Percentiles rank a stretch among this genome's conserved stretches.
Evolutionary conservation across 345 rosid species (phyloP).

Genomic region (Noccaea caerulescens): DNA sequence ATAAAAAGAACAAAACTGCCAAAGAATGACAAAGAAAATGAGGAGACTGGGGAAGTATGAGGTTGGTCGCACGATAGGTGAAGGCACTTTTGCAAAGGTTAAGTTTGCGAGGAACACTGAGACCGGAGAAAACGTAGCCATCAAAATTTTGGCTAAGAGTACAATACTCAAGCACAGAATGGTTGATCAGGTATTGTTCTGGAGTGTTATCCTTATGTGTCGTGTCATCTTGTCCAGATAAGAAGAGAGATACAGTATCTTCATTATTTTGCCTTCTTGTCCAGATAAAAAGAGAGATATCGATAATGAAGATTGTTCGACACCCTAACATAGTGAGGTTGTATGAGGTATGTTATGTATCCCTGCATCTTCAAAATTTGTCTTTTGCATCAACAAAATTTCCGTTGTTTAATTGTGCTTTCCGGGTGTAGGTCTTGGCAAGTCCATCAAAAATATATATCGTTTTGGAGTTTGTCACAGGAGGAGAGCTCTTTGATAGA

Average conservation of each 20-base stretch:
- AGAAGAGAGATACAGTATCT: constrained; percentile 89
- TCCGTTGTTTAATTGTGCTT: constrained; percentile 6
- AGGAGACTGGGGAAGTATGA: constrained; percentile 81
- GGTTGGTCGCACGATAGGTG: constrained; percentile 85
- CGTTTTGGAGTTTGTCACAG: constrained; percentile 86
- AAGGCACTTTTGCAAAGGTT: constrained; percentile 96
- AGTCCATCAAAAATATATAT: constrained; percentile 79
- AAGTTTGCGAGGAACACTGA: constrained; percentile 77
- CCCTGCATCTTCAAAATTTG: neutral
- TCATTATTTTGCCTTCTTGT: too few species aligned
- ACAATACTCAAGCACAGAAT: constrained; percentile 80
- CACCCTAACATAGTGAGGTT: constrained; percentile 84
- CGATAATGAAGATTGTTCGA: constrained; percentile 89
- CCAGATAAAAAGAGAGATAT: constrained; percentile 88
- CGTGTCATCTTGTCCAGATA: constrained; percentile 56
- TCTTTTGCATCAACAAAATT: constrained; percentile 19
- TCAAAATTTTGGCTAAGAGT: constrained; percentile 79
- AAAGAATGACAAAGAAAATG: constrained; percentile 48
- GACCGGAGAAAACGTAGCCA: constrained; percentile 79
- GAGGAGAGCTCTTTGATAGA: constrained; percentile 87
- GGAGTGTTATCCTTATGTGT: neutral
- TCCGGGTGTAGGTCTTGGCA: constrained; percentile 64
- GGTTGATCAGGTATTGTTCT: constrained; percentile 79
- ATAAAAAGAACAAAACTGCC: constrained; percentile 35
- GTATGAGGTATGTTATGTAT: constrained; percentile 72